Percentiles rank a stretch among this genome's conserved stretches.
phyloP scores from a whole-genome alignment of 352 stramenopile genomes.

The Pythium scleroteichum region DNA sequence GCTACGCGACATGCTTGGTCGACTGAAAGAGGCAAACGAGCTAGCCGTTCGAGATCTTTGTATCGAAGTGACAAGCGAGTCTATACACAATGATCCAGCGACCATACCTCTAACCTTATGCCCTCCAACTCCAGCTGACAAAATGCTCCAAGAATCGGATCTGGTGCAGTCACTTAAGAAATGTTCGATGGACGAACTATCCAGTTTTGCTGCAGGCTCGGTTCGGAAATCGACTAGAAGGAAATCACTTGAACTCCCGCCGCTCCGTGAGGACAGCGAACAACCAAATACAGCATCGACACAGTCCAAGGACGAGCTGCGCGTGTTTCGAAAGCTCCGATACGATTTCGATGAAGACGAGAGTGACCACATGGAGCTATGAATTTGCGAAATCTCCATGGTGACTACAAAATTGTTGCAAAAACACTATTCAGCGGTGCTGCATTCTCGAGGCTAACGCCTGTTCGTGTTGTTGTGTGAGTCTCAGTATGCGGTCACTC shows the following conservation, averaged over 20 bases:
- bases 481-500: constrained; percentile 81
- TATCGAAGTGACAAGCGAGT: constrained; percentile 35
- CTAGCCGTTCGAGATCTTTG: constrained; percentile 32
- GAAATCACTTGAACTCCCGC: constrained; percentile 26
- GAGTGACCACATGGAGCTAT: constrained; percentile 22
- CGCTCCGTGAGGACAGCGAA: constrained; percentile 14
- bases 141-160: constrained; percentile 39
- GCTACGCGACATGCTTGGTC: constrained; percentile 31
- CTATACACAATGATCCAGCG: constrained; percentile 17
- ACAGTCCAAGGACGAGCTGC: constrained; percentile 5
- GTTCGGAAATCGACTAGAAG: constrained; percentile 32
- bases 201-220: constrained; percentile 31
- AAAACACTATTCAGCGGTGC: background rate
- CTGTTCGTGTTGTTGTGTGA: constrained; percentile 73
- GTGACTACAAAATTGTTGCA: too few relatives aligned
- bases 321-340: constrained; percentile 23
- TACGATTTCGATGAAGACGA: constrained; percentile 30
- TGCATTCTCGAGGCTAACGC: constrained; percentile 39
- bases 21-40: constrained; percentile 44
- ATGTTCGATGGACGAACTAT: constrained; percentile 48
- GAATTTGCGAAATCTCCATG: background rate
- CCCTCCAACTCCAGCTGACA: constrained; percentile 42
- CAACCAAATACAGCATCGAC: background rate
- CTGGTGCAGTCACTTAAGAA: constrained; percentile 56
- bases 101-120: constrained; percentile 32